Evolutionary conservation across 352 stramenopile species (phyloP).

Genomic region (Phytophthora uliginosa): DNA sequence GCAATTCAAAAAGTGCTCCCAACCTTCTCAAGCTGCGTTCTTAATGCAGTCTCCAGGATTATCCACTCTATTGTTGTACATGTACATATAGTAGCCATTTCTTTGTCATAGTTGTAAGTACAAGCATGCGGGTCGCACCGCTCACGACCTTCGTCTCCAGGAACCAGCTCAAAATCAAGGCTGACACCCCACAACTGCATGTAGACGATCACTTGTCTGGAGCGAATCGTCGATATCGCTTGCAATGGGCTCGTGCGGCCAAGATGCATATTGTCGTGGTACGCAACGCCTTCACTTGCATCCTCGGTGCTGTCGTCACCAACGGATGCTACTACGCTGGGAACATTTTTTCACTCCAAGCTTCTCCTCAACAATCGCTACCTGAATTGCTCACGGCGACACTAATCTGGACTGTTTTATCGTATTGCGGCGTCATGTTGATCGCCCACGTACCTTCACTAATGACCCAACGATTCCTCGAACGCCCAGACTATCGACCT

Average conservation of each 20-base stretch:
- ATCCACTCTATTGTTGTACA: neutral
- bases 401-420: neutral
- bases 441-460: constrained; percentile 17
- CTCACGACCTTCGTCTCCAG: neutral
- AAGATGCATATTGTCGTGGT: neutral
- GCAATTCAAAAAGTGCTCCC: too few relatives aligned
- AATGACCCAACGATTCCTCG: constrained; percentile 13
- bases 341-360: constrained; percentile 1
- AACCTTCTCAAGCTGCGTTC: neutral
- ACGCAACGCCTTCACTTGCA: constrained; percentile 1
- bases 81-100: neutral
- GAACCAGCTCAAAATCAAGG: neutral
- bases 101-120: neutral
- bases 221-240: neutral
- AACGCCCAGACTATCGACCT: neutral
- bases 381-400: neutral
- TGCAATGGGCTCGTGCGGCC: neutral
- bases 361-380: neutral
- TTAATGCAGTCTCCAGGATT: neutral
- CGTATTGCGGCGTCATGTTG: neutral
- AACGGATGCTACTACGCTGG: constrained; percentile 1
- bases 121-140: neutral
- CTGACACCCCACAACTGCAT: neutral
- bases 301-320: neutral
- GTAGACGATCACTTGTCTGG: neutral